Evolutionary conservation across 768 basidiomycete genomes (phyloP).

Genomic region (Pholiota molesta): DNA sequence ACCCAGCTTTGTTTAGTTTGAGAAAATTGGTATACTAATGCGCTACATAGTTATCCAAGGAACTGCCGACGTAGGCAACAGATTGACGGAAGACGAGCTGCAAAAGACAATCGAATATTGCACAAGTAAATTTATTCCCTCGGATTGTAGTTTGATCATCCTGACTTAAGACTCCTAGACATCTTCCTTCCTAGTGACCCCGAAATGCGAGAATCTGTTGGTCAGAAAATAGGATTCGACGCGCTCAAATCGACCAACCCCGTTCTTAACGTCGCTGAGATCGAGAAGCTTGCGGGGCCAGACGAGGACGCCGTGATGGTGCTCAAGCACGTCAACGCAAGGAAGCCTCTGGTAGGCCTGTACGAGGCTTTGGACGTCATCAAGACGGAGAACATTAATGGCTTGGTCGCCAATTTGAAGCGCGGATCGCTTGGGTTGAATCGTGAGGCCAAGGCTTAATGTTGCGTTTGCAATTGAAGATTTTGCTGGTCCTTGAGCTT

Average conservation of each 20-base stretch:
- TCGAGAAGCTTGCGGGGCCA: conserved; percentile 4
- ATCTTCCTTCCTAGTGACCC: conserved; percentile 15
- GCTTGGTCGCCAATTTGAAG: conserved; percentile 25
- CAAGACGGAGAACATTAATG: conserved; percentile 21
- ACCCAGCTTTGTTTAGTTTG: neutral
- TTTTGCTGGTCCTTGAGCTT: too few species aligned
- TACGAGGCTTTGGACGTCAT: conserved; percentile 11
- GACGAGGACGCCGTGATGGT: conserved; percentile 9
- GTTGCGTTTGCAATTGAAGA: neutral
- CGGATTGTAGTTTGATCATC: neutral
- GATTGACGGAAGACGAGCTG: conserved; percentile 11
- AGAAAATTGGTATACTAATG: conserved; percentile 1
- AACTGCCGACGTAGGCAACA: conserved; percentile 27
- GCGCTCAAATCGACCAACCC: conserved; percentile 8
- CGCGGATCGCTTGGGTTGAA: neutral
- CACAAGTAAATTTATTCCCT: conserved; percentile 6
- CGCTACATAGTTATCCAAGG: conserved; percentile 28
- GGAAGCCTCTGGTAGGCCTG: conserved; percentile 13
- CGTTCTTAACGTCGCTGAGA: conserved; percentile 2
- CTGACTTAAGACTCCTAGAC: conserved; percentile 1
- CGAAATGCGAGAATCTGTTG: conserved; percentile 10
- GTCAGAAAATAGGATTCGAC: conserved; percentile 8
- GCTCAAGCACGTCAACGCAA: conserved; percentile 13
- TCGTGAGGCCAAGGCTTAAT: neutral
- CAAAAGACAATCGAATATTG: conserved; percentile 14